phyloP scores from a whole-genome alignment of 306 rosid genomes.

The Quercus alba region DNA sequence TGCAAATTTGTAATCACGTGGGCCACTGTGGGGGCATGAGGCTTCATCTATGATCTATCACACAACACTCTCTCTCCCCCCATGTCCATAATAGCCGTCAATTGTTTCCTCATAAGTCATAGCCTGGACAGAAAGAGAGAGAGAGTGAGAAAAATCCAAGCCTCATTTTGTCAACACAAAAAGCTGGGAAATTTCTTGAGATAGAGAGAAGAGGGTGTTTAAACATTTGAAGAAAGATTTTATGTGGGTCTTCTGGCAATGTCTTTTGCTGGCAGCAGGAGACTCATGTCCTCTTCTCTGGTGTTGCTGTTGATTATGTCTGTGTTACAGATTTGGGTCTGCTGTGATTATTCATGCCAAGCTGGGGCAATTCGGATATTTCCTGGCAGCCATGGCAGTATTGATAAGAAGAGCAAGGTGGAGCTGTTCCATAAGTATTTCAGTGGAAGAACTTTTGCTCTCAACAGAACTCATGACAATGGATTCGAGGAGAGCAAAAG shows the following conservation, averaged over 20 bases:
- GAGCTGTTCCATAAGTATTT: constrained; percentile 60
- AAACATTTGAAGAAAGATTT: constrained; percentile 16
- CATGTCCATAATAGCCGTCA: constrained; percentile 52
- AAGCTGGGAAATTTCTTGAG: neutral
- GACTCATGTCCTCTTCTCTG: constrained; percentile 28
- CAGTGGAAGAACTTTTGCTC: constrained; percentile 31
- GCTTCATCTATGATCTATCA: constrained; percentile 20
- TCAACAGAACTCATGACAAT: constrained; percentile 26
- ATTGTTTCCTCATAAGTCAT: constrained; percentile 37
- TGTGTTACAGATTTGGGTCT: constrained; percentile 45
- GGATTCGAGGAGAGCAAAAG: constrained; percentile 63
- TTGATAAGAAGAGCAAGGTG: constrained; percentile 21
- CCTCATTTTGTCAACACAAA: constrained; percentile 8
- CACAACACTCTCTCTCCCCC: neutral
- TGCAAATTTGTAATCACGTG: constrained; percentile 45
- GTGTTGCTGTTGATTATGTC: constrained; percentile 32
- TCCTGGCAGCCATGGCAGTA: constrained; percentile 24
- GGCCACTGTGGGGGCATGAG: constrained; percentile 50
- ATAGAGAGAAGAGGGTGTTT: neutral
- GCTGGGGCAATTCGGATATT: constrained; percentile 51
- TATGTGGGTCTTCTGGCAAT: constrained; percentile 51
- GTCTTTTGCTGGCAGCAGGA: constrained; percentile 50
- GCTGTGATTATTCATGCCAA: constrained; percentile 35
- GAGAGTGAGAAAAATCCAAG: constrained; percentile 8
- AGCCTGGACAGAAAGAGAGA: neutral